Percentiles rank a stretch among this genome's conserved stretches.
Conservation (phyloP, 2,329 filamentous ascomycete species). For the Hymenoscyphus fructigenus region DNA sequence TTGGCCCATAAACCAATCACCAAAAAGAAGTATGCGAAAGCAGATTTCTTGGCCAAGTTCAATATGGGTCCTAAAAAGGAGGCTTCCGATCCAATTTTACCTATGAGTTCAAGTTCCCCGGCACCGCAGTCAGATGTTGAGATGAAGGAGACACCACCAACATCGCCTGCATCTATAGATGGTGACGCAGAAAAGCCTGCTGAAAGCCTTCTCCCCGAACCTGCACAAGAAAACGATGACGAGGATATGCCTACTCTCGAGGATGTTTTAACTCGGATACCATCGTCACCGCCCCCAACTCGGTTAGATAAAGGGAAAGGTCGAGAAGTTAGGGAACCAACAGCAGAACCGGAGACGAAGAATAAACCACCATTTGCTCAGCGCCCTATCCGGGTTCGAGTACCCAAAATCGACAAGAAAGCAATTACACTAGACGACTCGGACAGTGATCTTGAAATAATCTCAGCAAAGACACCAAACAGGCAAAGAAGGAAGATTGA, state of each 20-base stretch:
- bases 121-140: slow-evolving; percentile 50
- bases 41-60: slow-evolving; percentile 80
- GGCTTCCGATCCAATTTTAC: slow-evolving; percentile 38
- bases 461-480: slow-evolving; percentile 32
- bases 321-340: slow-evolving; percentile 46
- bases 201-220: slow-evolving; percentile 6
- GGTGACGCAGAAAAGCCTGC: slow-evolving; percentile 35
- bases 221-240: slow-evolving; percentile 6
- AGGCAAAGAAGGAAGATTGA: slow-evolving; percentile 50
- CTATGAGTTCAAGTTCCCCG: slow-evolving; percentile 54
- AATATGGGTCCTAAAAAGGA: slow-evolving; percentile 59
- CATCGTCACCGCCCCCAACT: slow-evolving; percentile 22
- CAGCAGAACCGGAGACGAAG: slow-evolving; percentile 12
- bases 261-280: slow-evolving; percentile 20
- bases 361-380: slow-evolving; percentile 29
- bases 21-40: slow-evolving; percentile 85
- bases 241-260: slow-evolving; percentile 23
- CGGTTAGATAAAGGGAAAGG: slow-evolving; percentile 59
- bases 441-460: slow-evolving; percentile 46
- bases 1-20: slow-evolving; percentile 86
- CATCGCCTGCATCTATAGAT: slow-evolving; percentile 55
- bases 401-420: slow-evolving; percentile 41
- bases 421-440: slow-evolving; percentile 42
- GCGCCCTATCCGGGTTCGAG: slow-evolving; percentile 41
- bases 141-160: slow-evolving; percentile 66